Evolutionary conservation across 2,329 filamentous ascomycete genomes (phyloP).

Genomic region (Penicillium sclerotiorum): DNA sequence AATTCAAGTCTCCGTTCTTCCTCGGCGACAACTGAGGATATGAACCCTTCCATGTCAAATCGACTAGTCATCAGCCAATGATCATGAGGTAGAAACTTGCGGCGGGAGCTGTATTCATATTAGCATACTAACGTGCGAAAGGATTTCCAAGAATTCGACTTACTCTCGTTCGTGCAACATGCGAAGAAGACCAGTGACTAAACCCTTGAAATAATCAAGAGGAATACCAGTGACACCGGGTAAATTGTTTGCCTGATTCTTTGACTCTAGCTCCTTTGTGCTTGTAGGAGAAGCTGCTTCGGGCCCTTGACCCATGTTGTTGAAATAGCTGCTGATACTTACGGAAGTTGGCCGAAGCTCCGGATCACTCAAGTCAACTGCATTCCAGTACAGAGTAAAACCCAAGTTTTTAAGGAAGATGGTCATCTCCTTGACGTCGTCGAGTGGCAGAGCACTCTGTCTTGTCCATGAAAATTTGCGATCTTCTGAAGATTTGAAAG

Average conservation of each 20-base stretch:
- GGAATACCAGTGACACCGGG: conserved; percentile 71
- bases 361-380: conserved; percentile 62
- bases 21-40: conserved; percentile 82
- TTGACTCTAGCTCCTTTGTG: conserved; percentile 39
- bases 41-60: conserved; percentile 87
- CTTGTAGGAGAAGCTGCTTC: conserved; percentile 23
- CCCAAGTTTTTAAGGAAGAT: conserved; percentile 87
- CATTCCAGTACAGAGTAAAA: conserved; percentile 85
- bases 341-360: conserved; percentile 41
- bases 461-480: conserved; percentile 58
- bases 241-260: conserved; percentile 52
- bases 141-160: conserved; percentile 16
- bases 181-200: conserved; percentile 77
- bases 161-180: conserved; percentile 89
- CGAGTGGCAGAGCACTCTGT: conserved; percentile 69
- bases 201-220: conserved; percentile 74
- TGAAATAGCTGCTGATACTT: conserved; percentile 52
- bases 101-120: conserved; percentile 62
- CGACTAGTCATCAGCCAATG: conserved; percentile 93
- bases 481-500: conserved; percentile 49
- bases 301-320: conserved; percentile 20
- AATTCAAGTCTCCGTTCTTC: conserved; percentile 76
- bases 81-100: conserved; percentile 76
- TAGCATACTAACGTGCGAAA: neutral
- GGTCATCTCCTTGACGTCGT: conserved; percentile 73